Percentiles rank a stretch among this genome's conserved stretches.
phyloP scores from a whole-genome alignment of 176 grass and related monocot species.

The Eleusine coracana region DNA sequence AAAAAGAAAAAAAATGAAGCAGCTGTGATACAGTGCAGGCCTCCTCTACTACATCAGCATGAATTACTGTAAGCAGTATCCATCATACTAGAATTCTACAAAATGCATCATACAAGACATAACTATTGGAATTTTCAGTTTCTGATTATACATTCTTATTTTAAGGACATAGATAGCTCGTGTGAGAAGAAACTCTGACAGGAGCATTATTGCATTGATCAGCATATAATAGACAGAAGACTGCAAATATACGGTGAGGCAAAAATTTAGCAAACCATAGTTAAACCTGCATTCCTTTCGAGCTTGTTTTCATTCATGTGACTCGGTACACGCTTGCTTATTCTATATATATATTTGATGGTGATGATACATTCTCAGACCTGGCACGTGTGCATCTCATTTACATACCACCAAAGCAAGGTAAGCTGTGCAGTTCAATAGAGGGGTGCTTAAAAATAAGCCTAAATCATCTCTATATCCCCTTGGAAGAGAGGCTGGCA shows the following conservation, averaged over 20 bases:
- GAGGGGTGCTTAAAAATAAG: slow-evolving; percentile 48
- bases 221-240: background rate
- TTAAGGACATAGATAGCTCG: background rate
- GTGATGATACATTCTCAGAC: slow-evolving; percentile 41
- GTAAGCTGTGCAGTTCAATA: slow-evolving; percentile 46
- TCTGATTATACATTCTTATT: background rate
- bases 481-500: slow-evolving; percentile 34
- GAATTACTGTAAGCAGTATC: background rate
- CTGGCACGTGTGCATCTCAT: slow-evolving; percentile 34
- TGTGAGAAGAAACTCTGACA: background rate
- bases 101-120: background rate
- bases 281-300: slow-evolving; percentile 36
- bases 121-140: background rate
- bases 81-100: background rate
- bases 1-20: background rate
- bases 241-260: background rate
- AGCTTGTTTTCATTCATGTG: background rate
- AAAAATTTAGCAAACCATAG: slow-evolving; percentile 21
- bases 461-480: slow-evolving; percentile 55
- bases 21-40: background rate
- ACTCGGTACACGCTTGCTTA: slow-evolving; percentile 45
- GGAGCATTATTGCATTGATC: background rate
- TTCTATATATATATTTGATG: slow-evolving; percentile 52
- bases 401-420: slow-evolving; percentile 54
- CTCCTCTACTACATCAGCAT: background rate